Evolutionary conservation across 345 rosid genomes (phyloP), one percentile per base, ranked within the genome.

Genomic region (Bruguiera parviflora): DNA sequence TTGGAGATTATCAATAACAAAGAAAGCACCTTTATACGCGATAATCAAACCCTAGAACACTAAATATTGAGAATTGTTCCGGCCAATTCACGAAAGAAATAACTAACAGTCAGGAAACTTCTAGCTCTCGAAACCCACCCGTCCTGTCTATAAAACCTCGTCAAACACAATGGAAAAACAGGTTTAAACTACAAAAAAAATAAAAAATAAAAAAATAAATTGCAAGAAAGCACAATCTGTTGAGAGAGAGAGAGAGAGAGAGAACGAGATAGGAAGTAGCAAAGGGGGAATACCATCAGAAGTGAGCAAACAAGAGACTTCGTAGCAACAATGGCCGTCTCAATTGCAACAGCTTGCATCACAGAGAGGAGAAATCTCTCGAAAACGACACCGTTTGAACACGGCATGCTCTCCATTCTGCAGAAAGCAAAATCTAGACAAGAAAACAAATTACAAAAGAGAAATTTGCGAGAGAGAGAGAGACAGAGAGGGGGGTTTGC

Each of bases 251-350:
- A 28, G 21, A 18, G 15, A 22, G 5, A 65, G 52, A 71, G 31
- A 33, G 37, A 33, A 27, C 28, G 28, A 27, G 21, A 22, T 5
- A 21, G 5, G 61, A 47, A 71, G 31, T 37, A 18, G 27, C 19
- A 21, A 32, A 33, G 16, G 47, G 60, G 19, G 31, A 33, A 20
- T 78, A 86, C 89, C 89, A 72, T 66, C 70, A 67, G 63, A 37
- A 79, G 75, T 19, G 80, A 74, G 75, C 75, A 72, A 43, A 71
- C 63, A 22, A 80, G 59, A 28, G 77, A 68, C 61, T 80, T 80
- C 15, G 77, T 47, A 20, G 80, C 84, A 53, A 67, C 73, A 78
- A 68, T 70, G 73, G 77, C 82, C 3, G 84, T 63, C 70, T 86
- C 76, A 35, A 71, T 75, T 29, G 66, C 72, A 56, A 66, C 28